These are phyloP conservation scores for Sporisorium iseilematis-ciliati DNA, from an alignment of 1,284 basidiomycete genomes.

Conservation along the genomic window DNA sequence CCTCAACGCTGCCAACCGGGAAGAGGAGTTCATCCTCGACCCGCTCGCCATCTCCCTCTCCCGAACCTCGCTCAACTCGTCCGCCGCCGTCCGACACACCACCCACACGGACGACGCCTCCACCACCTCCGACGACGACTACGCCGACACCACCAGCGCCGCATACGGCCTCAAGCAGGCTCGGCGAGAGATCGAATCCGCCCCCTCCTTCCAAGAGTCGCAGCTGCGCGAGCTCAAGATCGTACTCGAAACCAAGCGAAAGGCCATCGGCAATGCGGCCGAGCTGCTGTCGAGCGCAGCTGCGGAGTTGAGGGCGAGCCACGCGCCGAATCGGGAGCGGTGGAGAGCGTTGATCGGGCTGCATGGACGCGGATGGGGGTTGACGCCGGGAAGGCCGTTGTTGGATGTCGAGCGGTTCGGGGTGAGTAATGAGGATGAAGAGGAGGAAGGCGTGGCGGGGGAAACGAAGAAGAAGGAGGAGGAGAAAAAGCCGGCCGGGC, in stretches of 20 bases:
- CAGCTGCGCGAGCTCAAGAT: slow-evolving; percentile 41
- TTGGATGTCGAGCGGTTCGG: slow-evolving; percentile 58
- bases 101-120: slow-evolving; percentile 2
- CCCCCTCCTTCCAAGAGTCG: slow-evolving; percentile 8
- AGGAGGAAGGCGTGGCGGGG: slow-evolving; percentile 5
- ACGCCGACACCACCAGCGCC: slow-evolving; percentile 20
- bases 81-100: slow-evolving; percentile 11
- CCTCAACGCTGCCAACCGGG: slow-evolving; percentile 14
- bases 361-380: slow-evolving; percentile 54
- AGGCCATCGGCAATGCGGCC: slow-evolving; percentile 42
- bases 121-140: slow-evolving; percentile 27
- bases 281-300: slow-evolving; percentile 51
- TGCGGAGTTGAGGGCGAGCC: slow-evolving; percentile 37
- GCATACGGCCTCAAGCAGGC: slow-evolving; percentile 28
- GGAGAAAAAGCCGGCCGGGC: slow-evolving; percentile 16
- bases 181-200: slow-evolving; percentile 17
- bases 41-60: slow-evolving; percentile 42
- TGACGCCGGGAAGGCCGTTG: slow-evolving; percentile 59
- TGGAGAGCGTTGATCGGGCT: slow-evolving; percentile 53
- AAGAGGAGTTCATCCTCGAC: slow-evolving; percentile 51
- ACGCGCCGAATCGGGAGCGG: slow-evolving; percentile 41
- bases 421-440: slow-evolving; percentile 1
- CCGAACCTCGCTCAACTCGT: slow-evolving; percentile 16
- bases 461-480: not conserved
- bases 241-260: slow-evolving; percentile 46